Conservation (phyloP, 2,329 filamentous ascomycete species). For the Pyricularia grisea region DNA sequence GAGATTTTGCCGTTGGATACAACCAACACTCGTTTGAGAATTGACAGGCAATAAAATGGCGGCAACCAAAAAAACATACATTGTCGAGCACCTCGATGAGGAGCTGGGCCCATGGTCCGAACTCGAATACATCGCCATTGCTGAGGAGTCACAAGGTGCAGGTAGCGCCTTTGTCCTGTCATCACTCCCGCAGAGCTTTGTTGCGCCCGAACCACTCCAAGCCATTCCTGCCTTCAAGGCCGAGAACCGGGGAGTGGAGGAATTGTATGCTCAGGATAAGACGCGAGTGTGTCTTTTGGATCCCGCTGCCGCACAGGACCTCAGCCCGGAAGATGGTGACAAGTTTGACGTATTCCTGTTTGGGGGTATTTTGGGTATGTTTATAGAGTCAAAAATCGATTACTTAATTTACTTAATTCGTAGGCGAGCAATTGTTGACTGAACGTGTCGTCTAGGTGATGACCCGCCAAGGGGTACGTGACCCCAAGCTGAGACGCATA, state of each 20-base stretch:
- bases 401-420: not conserved
- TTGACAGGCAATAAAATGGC: constrained; percentile 16
- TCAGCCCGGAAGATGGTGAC: constrained; percentile 72
- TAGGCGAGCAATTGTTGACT: not conserved
- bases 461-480: constrained; percentile 75
- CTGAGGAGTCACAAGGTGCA: constrained; percentile 62
- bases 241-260: constrained; percentile 71
- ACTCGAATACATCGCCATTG: constrained; percentile 85
- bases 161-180: constrained; percentile 70
- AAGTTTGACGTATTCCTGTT: constrained; percentile 88
- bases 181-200: constrained; percentile 62
- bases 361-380: constrained; percentile 82
- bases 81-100: constrained; percentile 93
- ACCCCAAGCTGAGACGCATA: not conserved
- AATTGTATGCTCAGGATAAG: constrained; percentile 66
- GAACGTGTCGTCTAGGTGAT: constrained; percentile 51
- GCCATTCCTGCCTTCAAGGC: constrained; percentile 55
- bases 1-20: not conserved
- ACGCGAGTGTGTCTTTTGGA: constrained; percentile 80
- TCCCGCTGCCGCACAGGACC: constrained; percentile 70
- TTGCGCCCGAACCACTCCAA: constrained; percentile 49
- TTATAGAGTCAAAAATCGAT: not conserved
- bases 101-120: constrained; percentile 92
- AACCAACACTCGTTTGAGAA: no score
- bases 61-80: constrained; percentile 59